Evolutionary conservation across 2,329 filamentous ascomycete genomes (phyloP).

Genomic region (Aspergillus flavus): DNA sequence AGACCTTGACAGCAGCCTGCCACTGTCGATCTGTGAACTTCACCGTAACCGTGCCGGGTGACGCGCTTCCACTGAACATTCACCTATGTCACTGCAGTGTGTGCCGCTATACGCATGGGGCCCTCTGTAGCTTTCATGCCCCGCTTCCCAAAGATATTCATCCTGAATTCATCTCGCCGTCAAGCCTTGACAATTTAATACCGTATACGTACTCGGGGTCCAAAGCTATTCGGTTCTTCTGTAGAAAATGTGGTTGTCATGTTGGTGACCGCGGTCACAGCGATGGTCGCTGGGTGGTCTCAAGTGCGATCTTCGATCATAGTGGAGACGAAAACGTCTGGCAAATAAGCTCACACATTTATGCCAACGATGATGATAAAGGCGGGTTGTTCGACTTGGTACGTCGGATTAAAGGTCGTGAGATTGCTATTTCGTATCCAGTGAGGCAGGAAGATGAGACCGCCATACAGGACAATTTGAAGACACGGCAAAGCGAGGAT

Average conservation of each 20-base stretch:
- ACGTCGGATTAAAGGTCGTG: slow-evolving; percentile 16
- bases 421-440: slow-evolving; percentile 18
- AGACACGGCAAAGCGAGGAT: neutral
- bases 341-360: slow-evolving; percentile 22
- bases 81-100: slow-evolving; percentile 50
- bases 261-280: slow-evolving; percentile 20
- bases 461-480: neutral
- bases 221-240: slow-evolving; percentile 41
- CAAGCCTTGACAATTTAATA: slow-evolving; percentile 22
- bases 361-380: slow-evolving; percentile 20
- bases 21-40: slow-evolving; percentile 31
- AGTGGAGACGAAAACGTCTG: slow-evolving; percentile 20
- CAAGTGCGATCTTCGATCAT: slow-evolving; percentile 26
- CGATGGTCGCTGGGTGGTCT: slow-evolving; percentile 24
- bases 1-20: slow-evolving; percentile 27
- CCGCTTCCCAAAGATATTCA: slow-evolving; percentile 22
- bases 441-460: neutral
- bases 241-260: slow-evolving; percentile 48
- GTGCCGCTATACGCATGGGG: slow-evolving; percentile 46
- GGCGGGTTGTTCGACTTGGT: slow-evolving; percentile 23
- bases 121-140: slow-evolving; percentile 31
- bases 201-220: slow-evolving; percentile 34
- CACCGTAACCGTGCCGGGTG: slow-evolving; percentile 36
- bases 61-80: slow-evolving; percentile 40
- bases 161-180: slow-evolving; percentile 28